A percentile compares a stretch with the other conserved stretches of the same genome.
Evolutionary conservation across 2,329 filamentous ascomycete species (phyloP).

Genomic region (Calonectria henricotiae): DNA sequence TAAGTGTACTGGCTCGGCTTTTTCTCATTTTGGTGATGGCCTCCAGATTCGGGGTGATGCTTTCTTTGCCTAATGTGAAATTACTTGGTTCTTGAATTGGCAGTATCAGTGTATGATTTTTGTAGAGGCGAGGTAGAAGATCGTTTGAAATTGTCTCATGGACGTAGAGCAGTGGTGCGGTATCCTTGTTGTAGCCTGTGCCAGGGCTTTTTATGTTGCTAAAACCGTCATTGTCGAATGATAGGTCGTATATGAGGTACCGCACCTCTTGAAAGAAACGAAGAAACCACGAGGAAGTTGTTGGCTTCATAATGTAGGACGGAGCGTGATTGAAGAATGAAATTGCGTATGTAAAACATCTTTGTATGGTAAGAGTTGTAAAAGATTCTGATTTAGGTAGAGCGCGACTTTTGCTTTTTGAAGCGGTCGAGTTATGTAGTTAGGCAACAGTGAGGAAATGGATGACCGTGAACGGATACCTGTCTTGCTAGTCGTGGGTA

Average conservation of each 20-base stretch:
- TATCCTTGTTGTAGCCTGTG: slow-evolving; percentile 24
- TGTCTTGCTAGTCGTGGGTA: too few species aligned
- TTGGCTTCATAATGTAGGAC: background rate
- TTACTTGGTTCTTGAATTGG: slow-evolving; percentile 28
- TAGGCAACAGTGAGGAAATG: too few species aligned
- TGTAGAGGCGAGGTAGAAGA: slow-evolving; percentile 23
- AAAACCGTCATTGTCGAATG: background rate
- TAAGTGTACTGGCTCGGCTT: background rate
- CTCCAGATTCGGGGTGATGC: background rate
- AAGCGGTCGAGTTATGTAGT: too few species aligned
- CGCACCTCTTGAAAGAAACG: slow-evolving; percentile 25
- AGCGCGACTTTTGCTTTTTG: too few species aligned
- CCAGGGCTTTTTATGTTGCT: slow-evolving; percentile 20
- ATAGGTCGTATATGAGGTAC: slow-evolving; percentile 28
- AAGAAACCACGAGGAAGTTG: slow-evolving; percentile 14
- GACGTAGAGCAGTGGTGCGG: slow-evolving; percentile 28
- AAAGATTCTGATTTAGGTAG: background rate
- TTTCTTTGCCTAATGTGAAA: background rate
- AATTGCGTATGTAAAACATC: background rate
- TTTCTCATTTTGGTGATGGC: slow-evolving; percentile 23
- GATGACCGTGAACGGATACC: too few species aligned
- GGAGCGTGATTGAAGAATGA: background rate
- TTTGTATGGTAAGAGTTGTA: background rate
- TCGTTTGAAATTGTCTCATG: slow-evolving; percentile 22
- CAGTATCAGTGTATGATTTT: slow-evolving; percentile 23